Evolutionary conservation across 345 rosid genomes (phyloP), one percentile per base, ranked within the genome.

Genomic region (Euphorbia peplus): DNA sequence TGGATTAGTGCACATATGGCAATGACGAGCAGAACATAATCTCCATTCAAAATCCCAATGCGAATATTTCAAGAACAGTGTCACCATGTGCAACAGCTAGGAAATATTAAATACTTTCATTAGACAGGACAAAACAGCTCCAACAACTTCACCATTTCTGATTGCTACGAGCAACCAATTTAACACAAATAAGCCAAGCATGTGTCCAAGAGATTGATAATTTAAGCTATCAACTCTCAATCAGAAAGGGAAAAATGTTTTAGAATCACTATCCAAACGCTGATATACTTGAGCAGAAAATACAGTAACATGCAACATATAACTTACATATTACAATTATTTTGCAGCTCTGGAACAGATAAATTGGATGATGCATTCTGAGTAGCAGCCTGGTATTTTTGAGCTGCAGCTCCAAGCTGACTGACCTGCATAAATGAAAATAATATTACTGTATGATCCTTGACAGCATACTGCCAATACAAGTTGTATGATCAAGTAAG

Each of bases 331-430:
- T 88, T 92, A 78, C 98, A 95, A 63, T 92, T 90, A 76, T 73
- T 88, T 76, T 91, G 98, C 71, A 95, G 67, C 75, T 95, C 99
- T 3, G 89, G 85, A 19, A 80, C 86, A 74, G 97, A 84, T 64
- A 90, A 75, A 82, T 83, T 90, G 32, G 96, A 73, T 59, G 98
- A 79, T 61, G 91, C 90, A 65, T 83, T 95, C 75, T 91, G 99
- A 74, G 92, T 80, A 6, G 92, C 90, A 70, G 90, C 84, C 73
- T 95, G 99, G 78, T 90, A 92, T 63, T 88, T 95, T 48, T 88
- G 97, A 66, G 99, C 97, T 22, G 95, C 97, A 8, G 87, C 81
- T 24, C 90, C 97, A 64, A 92, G 92, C 79, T 90, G 96, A 82
- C 83, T 87, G 67, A 95, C 98, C 98, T 95, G 85, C 76, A 73